Evolutionary conservation across 192 early-diverging fungal species (phyloP).

Genomic region (Irineochytrium annulatum): DNA sequence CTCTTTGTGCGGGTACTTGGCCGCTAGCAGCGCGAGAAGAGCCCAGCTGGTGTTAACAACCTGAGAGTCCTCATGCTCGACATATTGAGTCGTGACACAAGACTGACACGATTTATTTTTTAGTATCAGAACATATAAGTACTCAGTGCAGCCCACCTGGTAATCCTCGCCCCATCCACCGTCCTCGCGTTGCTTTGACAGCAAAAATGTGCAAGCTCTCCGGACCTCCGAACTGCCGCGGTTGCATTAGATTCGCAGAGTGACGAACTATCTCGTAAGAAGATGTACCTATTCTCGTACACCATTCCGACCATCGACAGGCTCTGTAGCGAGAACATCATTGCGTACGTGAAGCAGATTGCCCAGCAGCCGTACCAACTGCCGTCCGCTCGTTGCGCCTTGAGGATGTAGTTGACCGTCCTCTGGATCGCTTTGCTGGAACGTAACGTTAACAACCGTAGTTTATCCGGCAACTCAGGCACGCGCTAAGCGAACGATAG

Average conservation of each 20-base stretch:
- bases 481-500: slow-evolving; percentile 2
- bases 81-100: slow-evolving; percentile 65
- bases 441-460: background rate
- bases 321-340: slow-evolving; percentile 85
- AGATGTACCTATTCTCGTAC: slow-evolving; percentile 70
- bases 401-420: slow-evolving; percentile 74
- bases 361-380: slow-evolving; percentile 96
- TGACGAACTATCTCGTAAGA: slow-evolving; percentile 6
- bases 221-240: no score
- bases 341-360: slow-evolving; percentile 95
- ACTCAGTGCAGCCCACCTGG: slow-evolving; percentile 46
- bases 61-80: slow-evolving; percentile 70
- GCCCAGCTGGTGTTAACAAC: slow-evolving; percentile 92
- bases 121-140: slow-evolving; percentile 13
- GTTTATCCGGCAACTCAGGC: background rate
- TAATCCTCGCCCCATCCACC: slow-evolving; percentile 98
- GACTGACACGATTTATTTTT: slow-evolving; percentile 38
- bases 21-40: slow-evolving; percentile 82
- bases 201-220: slow-evolving; percentile 83
- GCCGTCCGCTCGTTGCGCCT: slow-evolving; percentile 73
- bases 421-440: slow-evolving; percentile 30
- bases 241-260: slow-evolving; percentile 44
- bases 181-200: slow-evolving; percentile 81
- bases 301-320: slow-evolving; percentile 76
- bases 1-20: slow-evolving; percentile 71